Percentiles rank a stretch among this genome's conserved stretches.
These are phyloP conservation scores for Neocatenulostroma microsporum DNA, from an alignment of 2,329 filamentous ascomycete genomes.

Conservation along the genomic window DNA sequence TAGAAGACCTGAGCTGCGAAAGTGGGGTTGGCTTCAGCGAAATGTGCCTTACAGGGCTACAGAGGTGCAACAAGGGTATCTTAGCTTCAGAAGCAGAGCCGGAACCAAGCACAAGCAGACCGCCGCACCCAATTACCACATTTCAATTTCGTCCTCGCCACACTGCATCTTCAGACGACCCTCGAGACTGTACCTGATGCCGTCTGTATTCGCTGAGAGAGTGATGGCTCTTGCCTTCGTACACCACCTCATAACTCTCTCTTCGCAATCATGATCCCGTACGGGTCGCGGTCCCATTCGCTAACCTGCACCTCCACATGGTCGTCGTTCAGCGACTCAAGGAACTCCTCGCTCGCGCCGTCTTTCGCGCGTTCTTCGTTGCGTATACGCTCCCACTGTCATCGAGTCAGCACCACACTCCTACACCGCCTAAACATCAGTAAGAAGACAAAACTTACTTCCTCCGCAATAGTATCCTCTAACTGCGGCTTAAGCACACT, in stretches of 20 bases:
- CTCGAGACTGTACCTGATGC: background rate
- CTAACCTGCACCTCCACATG: slow-evolving; percentile 64
- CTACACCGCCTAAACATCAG: slow-evolving; percentile 36
- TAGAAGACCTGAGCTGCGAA: too few species aligned
- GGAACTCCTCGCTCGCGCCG: slow-evolving; percentile 31
- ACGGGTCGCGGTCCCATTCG: slow-evolving; percentile 77
- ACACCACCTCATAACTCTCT: slow-evolving; percentile 18
- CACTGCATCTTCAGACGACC: too few species aligned
- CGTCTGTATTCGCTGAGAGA: too few species aligned
- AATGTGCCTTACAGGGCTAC: too few species aligned
- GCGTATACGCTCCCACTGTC: slow-evolving; percentile 45
- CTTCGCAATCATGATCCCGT: slow-evolving; percentile 57
- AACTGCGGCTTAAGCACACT: slow-evolving; percentile 62
- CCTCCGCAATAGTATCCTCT: slow-evolving; percentile 48
- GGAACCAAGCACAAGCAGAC: too few species aligned
- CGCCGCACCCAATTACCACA: too few species aligned
- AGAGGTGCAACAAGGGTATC: too few species aligned
- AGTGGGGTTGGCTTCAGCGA: too few species aligned
- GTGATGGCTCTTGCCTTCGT: too few species aligned
- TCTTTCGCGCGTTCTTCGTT: slow-evolving; percentile 34
- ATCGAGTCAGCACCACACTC: slow-evolving; percentile 41
- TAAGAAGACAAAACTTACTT: slow-evolving; percentile 27
- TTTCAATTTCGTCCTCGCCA: too few species aligned
- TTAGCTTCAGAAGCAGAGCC: too few species aligned
- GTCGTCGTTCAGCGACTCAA: slow-evolving; percentile 46